phyloP scores from a whole-genome alignment of 2,329 filamentous ascomycete genomes.

The Cladosporium phlei region DNA sequence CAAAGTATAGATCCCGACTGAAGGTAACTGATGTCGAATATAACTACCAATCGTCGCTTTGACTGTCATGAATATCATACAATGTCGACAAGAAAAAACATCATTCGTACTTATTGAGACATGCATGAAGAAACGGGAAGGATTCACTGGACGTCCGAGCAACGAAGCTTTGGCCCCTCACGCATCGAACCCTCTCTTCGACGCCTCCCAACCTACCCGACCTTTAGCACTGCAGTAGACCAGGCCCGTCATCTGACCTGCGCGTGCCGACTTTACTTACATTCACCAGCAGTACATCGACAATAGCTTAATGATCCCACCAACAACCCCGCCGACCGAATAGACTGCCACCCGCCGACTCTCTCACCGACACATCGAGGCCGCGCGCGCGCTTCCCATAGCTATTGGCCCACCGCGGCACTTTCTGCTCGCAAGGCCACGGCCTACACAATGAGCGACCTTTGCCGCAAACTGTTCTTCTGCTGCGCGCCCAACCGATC shows the following conservation, averaged over 20 bases:
- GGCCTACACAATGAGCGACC: conserved; percentile 25
- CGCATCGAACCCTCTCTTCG: too few relatives aligned
- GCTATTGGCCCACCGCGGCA: conserved; percentile 15
- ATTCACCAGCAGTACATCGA: conserved; percentile 7
- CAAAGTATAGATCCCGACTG: too few relatives aligned
- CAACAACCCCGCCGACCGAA: not conserved
- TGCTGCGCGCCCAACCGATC: conserved; percentile 35
- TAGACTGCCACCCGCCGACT: not conserved
- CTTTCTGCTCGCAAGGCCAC: conserved; percentile 18
- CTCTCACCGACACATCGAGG: not conserved
- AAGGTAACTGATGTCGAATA: too few relatives aligned
- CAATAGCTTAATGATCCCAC: conserved; percentile 5
- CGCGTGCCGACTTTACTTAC: conserved; percentile 3
- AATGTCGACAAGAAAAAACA: too few relatives aligned
- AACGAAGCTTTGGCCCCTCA: too few relatives aligned
- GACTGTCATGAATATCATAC: too few relatives aligned
- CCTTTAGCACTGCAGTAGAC: too few relatives aligned
- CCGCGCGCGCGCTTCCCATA: conserved; percentile 7
- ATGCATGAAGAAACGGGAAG: too few relatives aligned
- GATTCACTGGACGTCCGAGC: too few relatives aligned
- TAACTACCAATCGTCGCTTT: too few relatives aligned
- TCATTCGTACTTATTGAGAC: too few relatives aligned
- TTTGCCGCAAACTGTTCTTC: conserved; percentile 30
- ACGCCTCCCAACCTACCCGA: too few relatives aligned
- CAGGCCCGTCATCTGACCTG: conserved; percentile 12